Evolutionary conservation across 2,329 filamentous ascomycete species (phyloP).

Genomic region (Thelonectria olida): DNA sequence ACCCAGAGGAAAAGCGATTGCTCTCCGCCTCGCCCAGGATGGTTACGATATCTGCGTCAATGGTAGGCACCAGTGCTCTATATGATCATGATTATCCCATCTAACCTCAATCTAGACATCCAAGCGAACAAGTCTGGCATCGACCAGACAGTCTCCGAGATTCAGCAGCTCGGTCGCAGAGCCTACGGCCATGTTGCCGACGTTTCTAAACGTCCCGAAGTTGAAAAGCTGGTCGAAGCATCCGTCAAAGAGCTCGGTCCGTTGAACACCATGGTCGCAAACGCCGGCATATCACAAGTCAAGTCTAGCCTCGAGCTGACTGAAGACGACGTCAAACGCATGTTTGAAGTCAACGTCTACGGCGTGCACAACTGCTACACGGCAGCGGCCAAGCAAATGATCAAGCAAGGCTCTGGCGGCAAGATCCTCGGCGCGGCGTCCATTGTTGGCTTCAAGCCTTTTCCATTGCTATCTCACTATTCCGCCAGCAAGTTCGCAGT

Average conservation of each 20-base stretch:
- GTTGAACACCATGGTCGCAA: slow-evolving; percentile 60
- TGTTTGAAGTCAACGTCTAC: slow-evolving; percentile 72
- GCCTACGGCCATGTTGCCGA: slow-evolving; percentile 67
- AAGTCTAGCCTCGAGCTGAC: slow-evolving; percentile 64
- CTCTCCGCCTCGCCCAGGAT: slow-evolving; percentile 69
- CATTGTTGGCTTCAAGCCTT: slow-evolving; percentile 69
- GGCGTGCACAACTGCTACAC: slow-evolving; percentile 73
- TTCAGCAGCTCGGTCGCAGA: slow-evolving; percentile 60
- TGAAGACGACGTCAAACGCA: slow-evolving; percentile 63
- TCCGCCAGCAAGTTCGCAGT: slow-evolving; percentile 73
- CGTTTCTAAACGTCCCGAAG: slow-evolving; percentile 64
- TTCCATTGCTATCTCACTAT: slow-evolving; percentile 69
- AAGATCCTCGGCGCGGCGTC: slow-evolving; percentile 64
- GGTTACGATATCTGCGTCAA: slow-evolving; percentile 71
- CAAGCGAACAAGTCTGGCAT: slow-evolving; percentile 47
- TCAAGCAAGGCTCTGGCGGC: slow-evolving; percentile 63
- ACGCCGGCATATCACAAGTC: slow-evolving; percentile 69
- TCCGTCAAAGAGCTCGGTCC: slow-evolving; percentile 64
- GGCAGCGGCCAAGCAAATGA: slow-evolving; percentile 71
- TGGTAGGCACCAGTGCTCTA: not conserved
- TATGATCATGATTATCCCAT: not conserved
- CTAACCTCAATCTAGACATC: slow-evolving; percentile 7
- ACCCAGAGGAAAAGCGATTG: slow-evolving; percentile 67
- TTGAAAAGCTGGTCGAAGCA: slow-evolving; percentile 58
- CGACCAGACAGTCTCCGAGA: slow-evolving; percentile 62